These are phyloP conservation scores for Priceomyces carsonii DNA, from an alignment of 805 yeast species.

Conservation along the genomic window DNA sequence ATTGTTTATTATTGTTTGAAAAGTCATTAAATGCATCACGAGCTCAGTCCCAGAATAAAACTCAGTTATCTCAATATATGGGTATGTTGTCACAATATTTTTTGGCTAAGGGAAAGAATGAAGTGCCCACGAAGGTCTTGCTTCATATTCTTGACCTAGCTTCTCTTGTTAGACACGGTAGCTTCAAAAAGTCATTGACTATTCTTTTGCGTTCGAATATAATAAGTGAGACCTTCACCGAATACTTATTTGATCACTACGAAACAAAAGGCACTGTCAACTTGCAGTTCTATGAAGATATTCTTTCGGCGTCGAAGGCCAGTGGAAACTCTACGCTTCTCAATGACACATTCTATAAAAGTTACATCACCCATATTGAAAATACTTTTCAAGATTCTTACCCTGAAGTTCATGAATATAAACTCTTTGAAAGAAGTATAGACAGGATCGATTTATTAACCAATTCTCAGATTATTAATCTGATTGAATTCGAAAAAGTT, in stretches of 20 bases:
- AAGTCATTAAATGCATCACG: slow-evolving; percentile 12
- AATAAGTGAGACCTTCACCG: slow-evolving; percentile 16
- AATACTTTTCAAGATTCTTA: slow-evolving; percentile 22
- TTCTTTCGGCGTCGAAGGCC: slow-evolving; percentile 2
- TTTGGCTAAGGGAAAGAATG: slow-evolving; percentile 10
- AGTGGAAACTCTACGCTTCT: slow-evolving; percentile 10
- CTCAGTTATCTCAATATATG: slow-evolving; percentile 28
- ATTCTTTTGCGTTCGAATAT: slow-evolving; percentile 10
- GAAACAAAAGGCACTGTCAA: slow-evolving; percentile 3
- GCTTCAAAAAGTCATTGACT: slow-evolving; percentile 7
- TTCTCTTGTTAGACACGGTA: slow-evolving; percentile 7
- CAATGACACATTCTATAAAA: slow-evolving; percentile 19
- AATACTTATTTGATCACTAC: slow-evolving; percentile 11
- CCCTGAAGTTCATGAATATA: slow-evolving; percentile 39
- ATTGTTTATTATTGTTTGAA: slow-evolving; percentile 16
- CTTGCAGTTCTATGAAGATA: slow-evolving; percentile 10
- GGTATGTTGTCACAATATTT: slow-evolving; percentile 22
- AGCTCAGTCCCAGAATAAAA: slow-evolving; percentile 5
- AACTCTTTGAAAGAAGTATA: slow-evolving; percentile 28
- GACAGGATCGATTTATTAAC: slow-evolving; percentile 20
- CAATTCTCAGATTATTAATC: slow-evolving; percentile 3
- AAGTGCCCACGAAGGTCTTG: slow-evolving; percentile 19
- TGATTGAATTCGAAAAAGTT: slow-evolving; percentile 2
- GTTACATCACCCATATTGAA: slow-evolving; percentile 28
- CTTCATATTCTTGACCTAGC: slow-evolving; percentile 31